Conservation (phyloP, 78 protist genomes). For the Dictyostelium intermedium region DNA sequence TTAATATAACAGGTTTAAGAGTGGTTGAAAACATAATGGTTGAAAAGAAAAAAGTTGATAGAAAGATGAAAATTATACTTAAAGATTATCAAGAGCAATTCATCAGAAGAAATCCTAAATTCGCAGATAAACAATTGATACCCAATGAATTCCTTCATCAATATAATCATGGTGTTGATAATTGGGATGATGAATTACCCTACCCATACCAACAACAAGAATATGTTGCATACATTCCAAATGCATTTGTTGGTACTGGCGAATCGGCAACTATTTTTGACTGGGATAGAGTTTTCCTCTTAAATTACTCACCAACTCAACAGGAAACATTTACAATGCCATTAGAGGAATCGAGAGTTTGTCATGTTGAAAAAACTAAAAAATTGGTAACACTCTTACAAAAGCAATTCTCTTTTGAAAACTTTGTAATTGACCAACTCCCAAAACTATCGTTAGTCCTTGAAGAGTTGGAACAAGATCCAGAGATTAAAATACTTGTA, state of each 20-base stretch:
- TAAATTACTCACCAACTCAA: neutral
- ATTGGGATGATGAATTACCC: slow-evolving; percentile 58
- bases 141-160: slow-evolving; percentile 58
- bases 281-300: slow-evolving; percentile 35
- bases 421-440: slow-evolving; percentile 27
- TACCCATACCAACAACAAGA: slow-evolving; percentile 46
- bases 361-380: neutral
- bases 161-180: slow-evolving; percentile 37
- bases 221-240: slow-evolving; percentile 21
- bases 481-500: slow-evolving; percentile 12
- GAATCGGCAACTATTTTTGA: slow-evolving; percentile 40
- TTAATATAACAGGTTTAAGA: neutral
- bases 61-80: slow-evolving; percentile 20
- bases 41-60: slow-evolving; percentile 23
- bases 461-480: slow-evolving; percentile 4
- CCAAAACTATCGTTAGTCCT: slow-evolving; percentile 14
- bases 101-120: slow-evolving; percentile 10
- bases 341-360: neutral
- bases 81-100: slow-evolving; percentile 36
- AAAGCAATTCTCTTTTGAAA: slow-evolving; percentile 24
- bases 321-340: neutral
- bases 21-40: slow-evolving; percentile 15
- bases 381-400: slow-evolving; percentile 2
- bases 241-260: slow-evolving; percentile 48
- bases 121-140: neutral